phyloP scores from a whole-genome alignment of 176 grass and related monocot species.

The Rhynchospora tenuis region DNA sequence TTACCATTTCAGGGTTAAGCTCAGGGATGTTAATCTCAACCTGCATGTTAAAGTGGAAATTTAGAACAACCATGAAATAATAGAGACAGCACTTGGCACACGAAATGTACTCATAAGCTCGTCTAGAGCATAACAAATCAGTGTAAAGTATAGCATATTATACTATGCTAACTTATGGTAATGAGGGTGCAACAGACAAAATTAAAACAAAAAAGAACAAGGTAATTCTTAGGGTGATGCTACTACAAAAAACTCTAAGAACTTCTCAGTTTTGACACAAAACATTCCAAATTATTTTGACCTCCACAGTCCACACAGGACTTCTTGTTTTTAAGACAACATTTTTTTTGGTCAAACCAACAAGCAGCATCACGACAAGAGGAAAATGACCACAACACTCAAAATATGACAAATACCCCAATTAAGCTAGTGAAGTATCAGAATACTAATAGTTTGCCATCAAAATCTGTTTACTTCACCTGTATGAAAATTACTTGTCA shows the following conservation, averaged over 20 bases:
- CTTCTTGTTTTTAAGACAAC: neutral
- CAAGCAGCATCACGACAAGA: neutral
- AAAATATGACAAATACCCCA: neutral
- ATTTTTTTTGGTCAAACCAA: neutral
- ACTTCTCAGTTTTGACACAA: neutral
- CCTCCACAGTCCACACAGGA: no score
- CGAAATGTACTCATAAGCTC: neutral
- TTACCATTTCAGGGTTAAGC: constrained; percentile 99
- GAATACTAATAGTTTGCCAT: neutral
- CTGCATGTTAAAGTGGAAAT: constrained; percentile 33
- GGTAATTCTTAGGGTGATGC: neutral
- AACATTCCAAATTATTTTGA: neutral
- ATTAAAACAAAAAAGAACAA: neutral
- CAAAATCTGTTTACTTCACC: neutral
- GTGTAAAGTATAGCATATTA: neutral
- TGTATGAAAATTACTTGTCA: neutral
- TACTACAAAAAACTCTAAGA: neutral
- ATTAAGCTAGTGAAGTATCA: neutral
- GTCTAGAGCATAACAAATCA: neutral
- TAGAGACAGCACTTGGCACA: neutral
- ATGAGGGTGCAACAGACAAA: neutral
- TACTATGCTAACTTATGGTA: neutral
- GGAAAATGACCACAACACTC: neutral
- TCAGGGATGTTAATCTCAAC: constrained; percentile 97
- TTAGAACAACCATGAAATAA: neutral